Evolutionary conservation across 495 filamentous ascomycete species (phyloP).

Genomic region (Cercophora newfieldiana): DNA sequence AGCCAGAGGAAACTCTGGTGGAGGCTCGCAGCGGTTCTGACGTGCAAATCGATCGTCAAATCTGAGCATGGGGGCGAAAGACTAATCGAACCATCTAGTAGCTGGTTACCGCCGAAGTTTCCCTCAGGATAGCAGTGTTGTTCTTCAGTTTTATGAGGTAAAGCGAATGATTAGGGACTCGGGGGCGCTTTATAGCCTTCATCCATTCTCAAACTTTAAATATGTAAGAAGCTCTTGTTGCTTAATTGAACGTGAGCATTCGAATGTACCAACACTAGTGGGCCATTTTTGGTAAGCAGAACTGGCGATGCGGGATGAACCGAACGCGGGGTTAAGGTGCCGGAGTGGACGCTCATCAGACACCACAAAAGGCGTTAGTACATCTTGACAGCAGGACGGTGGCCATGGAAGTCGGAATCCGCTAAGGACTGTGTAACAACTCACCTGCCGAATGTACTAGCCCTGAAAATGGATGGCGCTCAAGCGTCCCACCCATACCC

Average conservation of each 20-base stretch:
- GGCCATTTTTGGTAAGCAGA: slow-evolving; percentile 72
- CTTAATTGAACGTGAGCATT: slow-evolving; percentile 69
- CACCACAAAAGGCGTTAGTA: slow-evolving; percentile 66
- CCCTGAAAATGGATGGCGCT: slow-evolving; percentile 66
- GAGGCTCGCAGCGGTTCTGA: slow-evolving; percentile 72
- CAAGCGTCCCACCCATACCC: slow-evolving; percentile 67
- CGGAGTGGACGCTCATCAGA: slow-evolving; percentile 71
- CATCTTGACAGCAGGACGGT: slow-evolving; percentile 64
- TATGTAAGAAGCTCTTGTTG: slow-evolving; percentile 73
- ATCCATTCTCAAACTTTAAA: slow-evolving; percentile 79
- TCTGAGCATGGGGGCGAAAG: slow-evolving; percentile 63
- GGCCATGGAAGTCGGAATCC: slow-evolving; percentile 66
- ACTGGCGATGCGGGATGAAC: slow-evolving; percentile 69
- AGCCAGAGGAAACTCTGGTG: slow-evolving; percentile 76
- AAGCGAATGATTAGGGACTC: slow-evolving; percentile 78
- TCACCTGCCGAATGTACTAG: slow-evolving; percentile 64
- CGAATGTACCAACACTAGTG: slow-evolving; percentile 66
- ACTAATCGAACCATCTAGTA: slow-evolving; percentile 72
- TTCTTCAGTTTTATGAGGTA: slow-evolving; percentile 74
- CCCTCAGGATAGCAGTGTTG: slow-evolving; percentile 74
- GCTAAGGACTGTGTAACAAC: slow-evolving; percentile 65
- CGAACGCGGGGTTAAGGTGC: slow-evolving; percentile 71
- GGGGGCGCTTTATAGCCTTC: slow-evolving; percentile 69
- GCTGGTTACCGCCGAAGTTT: slow-evolving; percentile 72
- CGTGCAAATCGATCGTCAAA: slow-evolving; percentile 75